Evolutionary conservation across 805 yeast genomes (phyloP), one percentile per base, ranked within the genome.

Genomic region (Wickerhamomyces alni): DNA sequence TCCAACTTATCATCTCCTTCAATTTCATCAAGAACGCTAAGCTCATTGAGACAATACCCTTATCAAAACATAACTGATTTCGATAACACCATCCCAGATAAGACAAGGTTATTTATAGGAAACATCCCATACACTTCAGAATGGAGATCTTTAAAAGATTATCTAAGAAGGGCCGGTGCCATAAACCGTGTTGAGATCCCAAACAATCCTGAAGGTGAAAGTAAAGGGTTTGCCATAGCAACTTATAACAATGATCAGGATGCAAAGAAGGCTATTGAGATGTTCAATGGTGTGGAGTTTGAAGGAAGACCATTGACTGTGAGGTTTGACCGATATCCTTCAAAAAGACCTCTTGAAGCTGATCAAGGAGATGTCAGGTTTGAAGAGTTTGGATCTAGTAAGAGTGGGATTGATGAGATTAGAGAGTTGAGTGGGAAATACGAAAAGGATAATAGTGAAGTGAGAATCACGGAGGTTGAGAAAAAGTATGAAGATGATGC

Each of bases 171-270:
- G 8, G 51, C 52, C 1, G 55, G 55, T 1, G 37, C 41, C 7
- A 48, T 27, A 13, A 36, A 40, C 17, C 50, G 61, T 10, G 67
- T 68, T 18, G 72, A 69, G 37, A 63, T 69, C 17, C 66, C 70
- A 4, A 26, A 32, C n/a, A 52, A 56, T 34, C 48, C 42, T 3
- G 62, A 61, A 33, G 75, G 76, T 2, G 55, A 67, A 25, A 46
- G 53, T 10, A 71, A 77, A 49, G 87, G 88, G 2, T 81, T 77
- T 62, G 87, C 87, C 1, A 70, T 81, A 35, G 84, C 77, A 2
- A 66, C 72, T 4, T 78, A 77, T 18, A 65, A 65, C 1, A 56
- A 66, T 29, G 66, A 63, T 25, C 64, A 58, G 8, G 74, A 74
- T 27, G 75, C 83, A 4, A 61, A 62, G 4, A 61, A 62, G 30